These are phyloP conservation scores for Chlorociboria aeruginascens DNA, from an alignment of 495 filamentous ascomycete genomes.

Conservation along the genomic window DNA sequence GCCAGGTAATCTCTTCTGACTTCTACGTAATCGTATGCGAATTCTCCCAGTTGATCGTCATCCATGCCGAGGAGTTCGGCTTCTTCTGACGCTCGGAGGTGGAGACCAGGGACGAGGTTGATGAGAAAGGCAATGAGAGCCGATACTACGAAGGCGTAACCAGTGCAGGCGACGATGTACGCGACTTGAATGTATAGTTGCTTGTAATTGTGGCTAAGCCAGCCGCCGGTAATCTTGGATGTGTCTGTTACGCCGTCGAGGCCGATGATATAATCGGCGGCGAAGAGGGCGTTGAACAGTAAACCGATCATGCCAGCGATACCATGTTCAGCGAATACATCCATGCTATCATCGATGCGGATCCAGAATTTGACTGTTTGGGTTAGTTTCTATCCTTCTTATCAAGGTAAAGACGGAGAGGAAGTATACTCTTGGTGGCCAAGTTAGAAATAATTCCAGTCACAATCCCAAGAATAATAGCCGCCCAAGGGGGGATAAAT, in stretches of 20 bases:
- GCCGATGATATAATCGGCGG: slow-evolving; percentile 77
- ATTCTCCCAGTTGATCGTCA: slow-evolving; percentile 96
- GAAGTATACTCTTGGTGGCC: slow-evolving; percentile 62
- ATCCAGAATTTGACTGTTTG: slow-evolving; percentile 81
- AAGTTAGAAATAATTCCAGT: slow-evolving; percentile 88
- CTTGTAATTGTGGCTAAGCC: slow-evolving; percentile 76
- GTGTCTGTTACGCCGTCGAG: slow-evolving; percentile 80
- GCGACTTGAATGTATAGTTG: slow-evolving; percentile 89
- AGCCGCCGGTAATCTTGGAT: slow-evolving; percentile 59
- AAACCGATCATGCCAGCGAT: slow-evolving; percentile 89
- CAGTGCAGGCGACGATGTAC: slow-evolving; percentile 64
- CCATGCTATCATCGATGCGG: slow-evolving; percentile 90
- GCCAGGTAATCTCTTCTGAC: slow-evolving; percentile 94
- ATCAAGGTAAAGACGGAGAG: slow-evolving; percentile 15
- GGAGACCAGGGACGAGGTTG: slow-evolving; percentile 78
- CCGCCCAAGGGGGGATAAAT: slow-evolving; percentile 82
- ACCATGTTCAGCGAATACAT: slow-evolving; percentile 97
- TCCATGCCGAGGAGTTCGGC: slow-evolving; percentile 99
- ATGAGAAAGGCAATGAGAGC: slow-evolving; percentile 72
- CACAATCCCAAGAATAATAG: slow-evolving; percentile 71
- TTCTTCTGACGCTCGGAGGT: slow-evolving; percentile 86
- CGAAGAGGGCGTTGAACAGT: slow-evolving; percentile 87
- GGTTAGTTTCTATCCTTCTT: slow-evolving; percentile 19
- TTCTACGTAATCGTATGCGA: slow-evolving; percentile 99
- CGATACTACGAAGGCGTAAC: slow-evolving; percentile 76